phyloP scores from a whole-genome alignment of 768 basidiomycete genomes.

The Pulveroboletus ravenelii region DNA sequence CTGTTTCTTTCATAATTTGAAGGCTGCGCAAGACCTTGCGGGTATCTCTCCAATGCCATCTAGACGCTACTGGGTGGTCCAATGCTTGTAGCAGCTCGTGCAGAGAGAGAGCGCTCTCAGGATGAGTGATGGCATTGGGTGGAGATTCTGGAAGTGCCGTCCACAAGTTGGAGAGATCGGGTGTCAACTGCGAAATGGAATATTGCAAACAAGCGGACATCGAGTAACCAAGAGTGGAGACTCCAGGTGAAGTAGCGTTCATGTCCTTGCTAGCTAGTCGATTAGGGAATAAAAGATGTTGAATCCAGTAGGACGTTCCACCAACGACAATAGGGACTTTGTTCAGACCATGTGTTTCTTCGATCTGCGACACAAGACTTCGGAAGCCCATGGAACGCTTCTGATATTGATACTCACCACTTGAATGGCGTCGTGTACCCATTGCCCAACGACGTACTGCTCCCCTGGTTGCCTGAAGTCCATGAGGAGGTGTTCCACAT shows the following conservation, averaged over 20 bases:
- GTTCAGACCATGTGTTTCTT: slow-evolving; percentile 57
- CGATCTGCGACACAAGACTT: slow-evolving; percentile 47
- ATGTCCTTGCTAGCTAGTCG: slow-evolving; percentile 43
- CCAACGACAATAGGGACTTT: slow-evolving; percentile 88
- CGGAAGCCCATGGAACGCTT: not conserved
- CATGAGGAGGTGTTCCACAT: slow-evolving; percentile 87
- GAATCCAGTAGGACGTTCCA: slow-evolving; percentile 96
- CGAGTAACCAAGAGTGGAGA: not conserved
- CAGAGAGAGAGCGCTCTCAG: slow-evolving; percentile 56
- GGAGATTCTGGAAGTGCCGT: slow-evolving; percentile 54
- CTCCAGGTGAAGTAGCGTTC: slow-evolving; percentile 1
- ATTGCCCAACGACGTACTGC: slow-evolving; percentile 83
- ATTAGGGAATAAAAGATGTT: slow-evolving; percentile 89
- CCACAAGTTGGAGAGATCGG: slow-evolving; percentile 47
- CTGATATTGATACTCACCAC: slow-evolving; percentile 48
- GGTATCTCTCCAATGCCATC: slow-evolving; percentile 97
- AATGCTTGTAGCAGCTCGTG: slow-evolving; percentile 61
- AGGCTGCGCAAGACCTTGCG: slow-evolving; percentile 84
- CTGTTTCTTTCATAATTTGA: slow-evolving; percentile 68
- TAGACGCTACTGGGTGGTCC: slow-evolving; percentile 66
- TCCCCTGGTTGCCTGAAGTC: slow-evolving; percentile 82
- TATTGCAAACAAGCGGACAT: slow-evolving; percentile 37
- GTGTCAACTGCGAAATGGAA: slow-evolving; percentile 43
- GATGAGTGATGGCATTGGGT: slow-evolving; percentile 51
- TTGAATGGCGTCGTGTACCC: slow-evolving; percentile 77